Base-by-base conservation (phyloP, 305 asterid species). In the Nicotiana rustica region DNA sequence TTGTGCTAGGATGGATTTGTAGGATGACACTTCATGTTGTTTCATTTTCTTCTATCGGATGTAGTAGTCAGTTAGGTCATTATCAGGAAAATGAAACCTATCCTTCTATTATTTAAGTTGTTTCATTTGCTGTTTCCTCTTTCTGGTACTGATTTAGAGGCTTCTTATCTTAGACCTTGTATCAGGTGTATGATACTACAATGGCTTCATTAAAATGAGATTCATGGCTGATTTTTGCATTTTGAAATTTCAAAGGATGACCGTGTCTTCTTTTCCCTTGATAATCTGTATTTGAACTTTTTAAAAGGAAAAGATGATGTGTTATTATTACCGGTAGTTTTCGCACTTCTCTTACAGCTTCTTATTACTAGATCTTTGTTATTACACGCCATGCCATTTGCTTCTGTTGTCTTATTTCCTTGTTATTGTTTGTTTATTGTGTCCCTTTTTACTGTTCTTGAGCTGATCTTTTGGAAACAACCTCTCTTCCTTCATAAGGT, bases 1-100 rank as follows among this genome's bases (percentile, higher is more conserved):
- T 75, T 84, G 75, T 78, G 87, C 75, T 83, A 85, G 77, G 21
- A 62, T 69, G 38, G 21, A 25, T 25, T 25, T 9, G 33, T 2
- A 36, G 5, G 75, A 79, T 75, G 8, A 61, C 9, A 18, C 35
- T 80, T 15, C 6, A 7, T 80, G 77, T 47, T 64, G 29, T 80
- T 18, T 38, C 29, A 65, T 62, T 21, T 36, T 61, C 56, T 38
- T 6, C 17, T 61, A 78, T 25, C 25, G 57, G 65, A 75, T 31
- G 79, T 25, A 21, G 31, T 35, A 10, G 56, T 44, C 35, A 7
- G 55, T 7, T 78, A 14, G 70, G 15, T 77, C n/a, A 57, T 36
- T 33, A 10, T 78, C 25, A 69, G 77, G 64, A 4, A 29, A 56
- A 6, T 29, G 64, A 67, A 25, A 66, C 36, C 14, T 17, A 4